Percentiles rank a stretch among this genome's conserved stretches.
Evolutionary conservation across 495 filamentous ascomycete species (phyloP).

Genomic region (Aspergillus funiculosus): DNA sequence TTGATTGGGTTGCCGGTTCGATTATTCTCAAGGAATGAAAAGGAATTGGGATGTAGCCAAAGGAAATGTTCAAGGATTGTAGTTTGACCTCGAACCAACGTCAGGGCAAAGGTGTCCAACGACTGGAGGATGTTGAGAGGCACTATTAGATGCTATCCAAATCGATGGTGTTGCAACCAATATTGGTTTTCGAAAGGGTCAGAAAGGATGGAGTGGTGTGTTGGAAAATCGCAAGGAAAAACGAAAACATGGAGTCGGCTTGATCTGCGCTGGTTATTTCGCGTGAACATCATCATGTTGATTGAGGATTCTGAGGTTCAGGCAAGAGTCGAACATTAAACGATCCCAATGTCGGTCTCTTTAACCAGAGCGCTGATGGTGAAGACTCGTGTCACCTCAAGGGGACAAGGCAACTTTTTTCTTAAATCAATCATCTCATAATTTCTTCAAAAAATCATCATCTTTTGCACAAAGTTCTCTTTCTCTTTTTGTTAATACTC

Average conservation of each 20-base stretch:
- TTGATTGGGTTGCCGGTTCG: background rate
- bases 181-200: too few relatives aligned
- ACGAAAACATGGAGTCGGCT: background rate
- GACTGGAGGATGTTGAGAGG: too few relatives aligned
- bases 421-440: slow-evolving; percentile 4
- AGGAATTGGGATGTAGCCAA: background rate
- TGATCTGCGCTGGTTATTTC: slow-evolving; percentile 2
- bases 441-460: slow-evolving; percentile 8
- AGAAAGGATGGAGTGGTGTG: background rate
- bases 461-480: slow-evolving; percentile 18
- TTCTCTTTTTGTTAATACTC: slow-evolving; percentile 15
- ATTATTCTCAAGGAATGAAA: background rate
- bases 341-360: background rate
- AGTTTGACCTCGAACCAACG: background rate
- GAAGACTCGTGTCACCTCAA: slow-evolving; percentile 6
- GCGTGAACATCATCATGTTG: too few relatives aligned
- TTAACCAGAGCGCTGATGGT: slow-evolving; percentile 1
- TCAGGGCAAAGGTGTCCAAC: too few relatives aligned
- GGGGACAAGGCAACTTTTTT: slow-evolving; percentile 10
- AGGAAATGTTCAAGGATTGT: slow-evolving; percentile 11
- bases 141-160: too few relatives aligned
- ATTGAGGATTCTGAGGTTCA: background rate
- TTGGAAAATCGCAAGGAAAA: background rate
- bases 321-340: background rate
- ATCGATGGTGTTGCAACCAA: too few relatives aligned